Conservation (phyloP, 768 basidiomycete species). For the Lentinus tigrinus region DNA sequence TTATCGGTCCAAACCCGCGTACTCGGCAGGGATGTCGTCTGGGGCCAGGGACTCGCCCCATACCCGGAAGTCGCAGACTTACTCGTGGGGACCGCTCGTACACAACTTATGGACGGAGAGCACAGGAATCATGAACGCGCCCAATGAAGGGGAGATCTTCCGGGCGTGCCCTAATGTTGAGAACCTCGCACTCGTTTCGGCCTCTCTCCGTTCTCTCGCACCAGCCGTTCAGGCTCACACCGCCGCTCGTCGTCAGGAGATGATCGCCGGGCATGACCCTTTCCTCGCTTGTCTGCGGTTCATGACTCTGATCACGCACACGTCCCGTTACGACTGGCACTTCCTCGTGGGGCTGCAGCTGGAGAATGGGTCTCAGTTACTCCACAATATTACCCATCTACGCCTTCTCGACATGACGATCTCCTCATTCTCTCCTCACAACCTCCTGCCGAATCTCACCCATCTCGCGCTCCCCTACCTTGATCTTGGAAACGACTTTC, state of each 20-base stretch:
- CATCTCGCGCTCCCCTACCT: constrained; percentile 26
- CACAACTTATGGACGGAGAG: constrained; percentile 26
- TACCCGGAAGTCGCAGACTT: not conserved
- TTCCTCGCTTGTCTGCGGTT: constrained; percentile 10
- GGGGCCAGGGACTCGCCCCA: constrained; percentile 1
- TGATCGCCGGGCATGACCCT: not conserved
- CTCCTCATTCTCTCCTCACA: constrained; percentile 21
- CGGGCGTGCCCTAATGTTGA: constrained; percentile 20
- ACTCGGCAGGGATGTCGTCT: constrained; percentile 5
- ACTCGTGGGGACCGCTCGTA: constrained; percentile 15
- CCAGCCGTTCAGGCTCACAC: not conserved
- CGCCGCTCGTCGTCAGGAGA: not conserved
- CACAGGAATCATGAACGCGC: constrained; percentile 13
- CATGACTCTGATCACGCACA: constrained; percentile 24
- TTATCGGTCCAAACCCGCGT: constrained; percentile 7
- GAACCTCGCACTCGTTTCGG: constrained; percentile 19
- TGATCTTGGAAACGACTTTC: constrained; percentile 20
- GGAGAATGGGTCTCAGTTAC: constrained; percentile 6
- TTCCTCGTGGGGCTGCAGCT: constrained; percentile 15
- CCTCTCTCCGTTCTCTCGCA: constrained; percentile 20
- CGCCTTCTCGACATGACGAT: constrained; percentile 22
- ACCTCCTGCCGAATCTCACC: constrained; percentile 25
- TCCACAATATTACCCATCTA: constrained; percentile 26
- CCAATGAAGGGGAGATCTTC: constrained; percentile 20
- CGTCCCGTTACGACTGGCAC: constrained; percentile 22